Conservation (phyloP, 2,329 filamentous ascomycete species). For the Aspergillus sp. region DNA sequence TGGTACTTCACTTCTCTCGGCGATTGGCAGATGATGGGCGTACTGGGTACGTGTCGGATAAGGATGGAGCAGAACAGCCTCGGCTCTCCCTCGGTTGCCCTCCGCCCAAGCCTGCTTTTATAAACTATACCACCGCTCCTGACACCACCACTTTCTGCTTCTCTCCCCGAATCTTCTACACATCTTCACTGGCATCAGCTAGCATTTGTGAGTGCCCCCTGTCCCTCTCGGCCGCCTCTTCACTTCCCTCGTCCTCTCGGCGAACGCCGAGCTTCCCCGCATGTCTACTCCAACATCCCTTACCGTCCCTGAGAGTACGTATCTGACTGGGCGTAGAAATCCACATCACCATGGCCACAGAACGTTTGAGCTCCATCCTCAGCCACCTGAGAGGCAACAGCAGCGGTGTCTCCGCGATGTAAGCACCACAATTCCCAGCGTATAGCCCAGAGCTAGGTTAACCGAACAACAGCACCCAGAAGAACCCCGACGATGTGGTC, state of each 20-base stretch:
- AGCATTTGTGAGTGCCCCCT: no score
- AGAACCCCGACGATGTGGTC: conserved; percentile 94
- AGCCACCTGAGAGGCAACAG: conserved; percentile 72
- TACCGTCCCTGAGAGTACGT: neutral
- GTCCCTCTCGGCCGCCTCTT: neutral
- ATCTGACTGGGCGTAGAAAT: neutral
- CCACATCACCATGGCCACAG: conserved; percentile 64
- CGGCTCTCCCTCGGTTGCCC: conserved; percentile 12
- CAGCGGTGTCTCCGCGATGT: conserved; percentile 74
- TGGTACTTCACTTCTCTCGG: neutral
- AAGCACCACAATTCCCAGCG: conserved; percentile 41
- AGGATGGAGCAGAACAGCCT: conserved; percentile 7
- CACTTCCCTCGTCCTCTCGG: neutral
- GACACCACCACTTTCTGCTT: neutral
- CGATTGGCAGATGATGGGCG: neutral
- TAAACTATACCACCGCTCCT: conserved; percentile 2
- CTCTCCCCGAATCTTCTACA: conserved; percentile 1
- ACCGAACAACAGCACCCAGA: conserved; percentile 65
- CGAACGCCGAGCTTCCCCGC: neutral
- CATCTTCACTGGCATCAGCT: neutral
- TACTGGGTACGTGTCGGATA: neutral
- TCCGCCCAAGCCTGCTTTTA: neutral
- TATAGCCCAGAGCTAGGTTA: conserved; percentile 10
- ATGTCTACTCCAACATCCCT: neutral
- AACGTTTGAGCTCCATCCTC: conserved; percentile 83